Percentiles rank a stretch among this genome's conserved stretches.
Evolutionary conservation across 2,329 filamentous ascomycete genomes (phyloP).

Genomic region (Didymella lethalis): DNA sequence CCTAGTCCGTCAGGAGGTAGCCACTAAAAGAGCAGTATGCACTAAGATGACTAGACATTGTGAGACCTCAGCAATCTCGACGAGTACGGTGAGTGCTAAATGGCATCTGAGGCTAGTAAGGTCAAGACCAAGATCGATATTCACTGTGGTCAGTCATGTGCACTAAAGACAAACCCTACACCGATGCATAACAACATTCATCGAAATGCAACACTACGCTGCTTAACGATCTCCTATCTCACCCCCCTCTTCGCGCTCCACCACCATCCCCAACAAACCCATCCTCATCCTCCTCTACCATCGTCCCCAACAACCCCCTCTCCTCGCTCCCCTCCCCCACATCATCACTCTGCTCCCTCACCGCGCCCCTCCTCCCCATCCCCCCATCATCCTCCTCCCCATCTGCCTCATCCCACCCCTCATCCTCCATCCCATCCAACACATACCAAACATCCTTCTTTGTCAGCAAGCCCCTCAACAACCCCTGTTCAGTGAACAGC

Average conservation of each 20-base stretch:
- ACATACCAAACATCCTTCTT: constrained; percentile 99
- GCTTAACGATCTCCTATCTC: neutral
- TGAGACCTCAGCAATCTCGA: no score
- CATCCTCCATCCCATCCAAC: constrained; percentile 67
- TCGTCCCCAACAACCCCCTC: constrained; percentile 48
- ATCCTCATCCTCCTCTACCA: constrained; percentile 36
- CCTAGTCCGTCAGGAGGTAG: no score
- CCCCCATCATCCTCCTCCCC: constrained; percentile 47
- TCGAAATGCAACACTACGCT: neutral
- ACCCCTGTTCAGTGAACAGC: constrained; percentile 82
- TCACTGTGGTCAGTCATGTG: no score
- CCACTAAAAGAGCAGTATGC: no score
- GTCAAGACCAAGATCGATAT: no score
- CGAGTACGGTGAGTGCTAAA: no score
- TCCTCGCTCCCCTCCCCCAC: constrained; percentile 44
- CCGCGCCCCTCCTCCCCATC: constrained; percentile 49
- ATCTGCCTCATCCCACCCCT: constrained; percentile 35
- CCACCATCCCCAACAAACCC: constrained; percentile 24
- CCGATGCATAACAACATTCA: no score
- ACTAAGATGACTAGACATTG: no score
- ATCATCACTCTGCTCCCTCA: constrained; percentile 46
- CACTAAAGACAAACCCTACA: no score
- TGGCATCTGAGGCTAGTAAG: no score
- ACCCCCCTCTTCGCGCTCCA: neutral
- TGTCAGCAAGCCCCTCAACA: constrained; percentile 83